Conservation (phyloP, 805 yeast genomes). For the Myxozyma melibiosi region DNA sequence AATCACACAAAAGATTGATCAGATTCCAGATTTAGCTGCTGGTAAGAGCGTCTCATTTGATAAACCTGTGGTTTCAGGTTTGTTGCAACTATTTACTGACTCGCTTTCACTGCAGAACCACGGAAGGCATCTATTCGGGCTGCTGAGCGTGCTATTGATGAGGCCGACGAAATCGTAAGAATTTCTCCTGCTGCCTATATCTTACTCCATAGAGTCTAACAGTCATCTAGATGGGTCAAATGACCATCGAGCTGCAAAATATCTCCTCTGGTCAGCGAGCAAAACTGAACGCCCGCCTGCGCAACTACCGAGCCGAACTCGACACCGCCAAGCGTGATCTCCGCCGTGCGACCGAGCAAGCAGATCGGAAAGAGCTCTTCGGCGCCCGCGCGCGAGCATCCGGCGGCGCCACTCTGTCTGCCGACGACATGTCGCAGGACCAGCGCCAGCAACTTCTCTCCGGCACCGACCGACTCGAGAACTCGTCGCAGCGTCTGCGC, state of each 20-base stretch:
- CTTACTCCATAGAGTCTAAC: background rate
- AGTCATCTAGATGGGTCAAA: conserved; percentile 62
- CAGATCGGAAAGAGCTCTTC: conserved; percentile 71
- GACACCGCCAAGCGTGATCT: conserved; percentile 56
- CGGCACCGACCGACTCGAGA: conserved; percentile 77
- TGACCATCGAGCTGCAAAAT: conserved; percentile 82
- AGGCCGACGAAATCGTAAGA: conserved; percentile 65
- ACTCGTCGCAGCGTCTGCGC: conserved; percentile 77
- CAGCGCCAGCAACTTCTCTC: conserved; percentile 82
- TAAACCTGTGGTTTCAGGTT: background rate
- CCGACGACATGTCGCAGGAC: conserved; percentile 49
- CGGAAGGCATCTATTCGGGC: conserved; percentile 60
- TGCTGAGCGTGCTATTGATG: conserved; percentile 72
- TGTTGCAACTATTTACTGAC: background rate
- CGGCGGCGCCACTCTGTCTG: conserved; percentile 34
- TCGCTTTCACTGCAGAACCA: conserved; percentile 44
- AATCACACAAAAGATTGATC: conserved; percentile 64
- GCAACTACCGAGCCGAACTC: conserved; percentile 65
- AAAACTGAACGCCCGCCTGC: conserved; percentile 68
- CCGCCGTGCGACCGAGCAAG: conserved; percentile 63
- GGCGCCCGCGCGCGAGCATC: conserved; percentile 53
- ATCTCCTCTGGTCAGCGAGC: conserved; percentile 76
- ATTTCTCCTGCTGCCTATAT: background rate
- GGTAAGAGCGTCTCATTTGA: conserved; percentile 36
- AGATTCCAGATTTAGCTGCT: conserved; percentile 53